Evolutionary conservation across 2,329 filamentous ascomycete species (phyloP).

Genomic region (Apiospora aurea): DNA sequence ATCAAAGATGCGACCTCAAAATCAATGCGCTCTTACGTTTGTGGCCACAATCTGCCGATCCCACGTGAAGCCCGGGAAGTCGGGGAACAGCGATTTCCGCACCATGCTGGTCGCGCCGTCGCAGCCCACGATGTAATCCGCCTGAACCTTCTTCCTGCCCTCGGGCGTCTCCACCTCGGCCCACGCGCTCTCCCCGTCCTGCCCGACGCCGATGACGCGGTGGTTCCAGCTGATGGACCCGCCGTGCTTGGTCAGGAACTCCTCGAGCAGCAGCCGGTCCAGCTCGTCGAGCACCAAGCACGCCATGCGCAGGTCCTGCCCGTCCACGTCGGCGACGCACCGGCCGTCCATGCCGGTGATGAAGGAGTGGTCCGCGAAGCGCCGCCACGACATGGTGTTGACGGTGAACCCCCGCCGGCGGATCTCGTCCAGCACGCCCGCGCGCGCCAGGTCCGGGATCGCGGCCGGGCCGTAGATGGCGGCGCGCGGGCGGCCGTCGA

Average conservation of each 20-base stretch:
- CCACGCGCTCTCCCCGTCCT: constrained; percentile 54
- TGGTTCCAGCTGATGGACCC: constrained; percentile 54
- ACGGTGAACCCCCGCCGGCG: constrained; percentile 47
- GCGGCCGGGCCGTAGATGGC: constrained; percentile 67
- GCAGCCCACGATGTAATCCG: constrained; percentile 63
- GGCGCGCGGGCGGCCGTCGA: constrained; percentile 67
- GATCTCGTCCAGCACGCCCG: constrained; percentile 58
- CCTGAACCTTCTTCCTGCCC: constrained; percentile 47
- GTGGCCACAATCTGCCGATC: constrained; percentile 68
- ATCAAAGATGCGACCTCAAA: too few relatives aligned
- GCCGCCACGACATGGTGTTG: constrained; percentile 50
- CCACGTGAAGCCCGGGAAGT: constrained; percentile 67
- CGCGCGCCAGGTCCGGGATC: constrained; percentile 63
- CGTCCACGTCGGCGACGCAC: constrained; percentile 46
- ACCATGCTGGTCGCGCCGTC: constrained; percentile 61
- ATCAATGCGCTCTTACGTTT: too few relatives aligned
- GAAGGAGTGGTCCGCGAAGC: constrained; percentile 42
- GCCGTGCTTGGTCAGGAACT: constrained; percentile 43
- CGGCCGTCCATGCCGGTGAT: constrained; percentile 47
- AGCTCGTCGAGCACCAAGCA: constrained; percentile 52
- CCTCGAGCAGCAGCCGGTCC: constrained; percentile 52
- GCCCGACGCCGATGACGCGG: constrained; percentile 53
- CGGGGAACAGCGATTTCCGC: constrained; percentile 57
- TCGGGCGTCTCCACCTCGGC: constrained; percentile 50
- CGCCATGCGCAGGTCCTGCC: constrained; percentile 48